These are phyloP conservation scores for Allomyces javanicus DNA, from an alignment of 192 early-diverging fungal species.

Conservation along the genomic window DNA sequence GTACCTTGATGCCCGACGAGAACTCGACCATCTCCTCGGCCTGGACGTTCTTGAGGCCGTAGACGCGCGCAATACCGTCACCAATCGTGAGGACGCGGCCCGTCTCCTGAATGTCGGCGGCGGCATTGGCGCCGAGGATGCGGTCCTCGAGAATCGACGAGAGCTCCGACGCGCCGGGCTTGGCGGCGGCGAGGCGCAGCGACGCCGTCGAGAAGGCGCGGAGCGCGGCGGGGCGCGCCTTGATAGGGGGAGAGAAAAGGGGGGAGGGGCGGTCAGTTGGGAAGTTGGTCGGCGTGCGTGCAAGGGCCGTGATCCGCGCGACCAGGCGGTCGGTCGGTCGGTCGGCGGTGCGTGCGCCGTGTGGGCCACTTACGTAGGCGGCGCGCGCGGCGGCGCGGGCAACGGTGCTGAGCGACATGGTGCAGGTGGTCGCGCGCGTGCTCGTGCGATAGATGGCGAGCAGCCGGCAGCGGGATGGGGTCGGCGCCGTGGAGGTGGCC, in stretches of 20 bases:
- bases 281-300: too few relatives aligned
- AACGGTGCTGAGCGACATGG: neutral
- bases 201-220: slow-evolving; percentile 24
- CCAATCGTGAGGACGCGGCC: slow-evolving; percentile 98
- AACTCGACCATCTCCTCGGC: slow-evolving; percentile 99
- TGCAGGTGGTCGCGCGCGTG: neutral
- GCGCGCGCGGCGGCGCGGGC: neutral
- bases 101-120: slow-evolving; percentile 88
- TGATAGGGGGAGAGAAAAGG: too few relatives aligned
- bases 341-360: too few relatives aligned
- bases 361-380: neutral
- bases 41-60: slow-evolving; percentile 93
- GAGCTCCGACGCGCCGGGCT: slow-evolving; percentile 73
- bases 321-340: too few relatives aligned
- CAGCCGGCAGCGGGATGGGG: too few relatives aligned
- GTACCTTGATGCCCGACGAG: slow-evolving; percentile 90
- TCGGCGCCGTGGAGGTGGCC: too few relatives aligned
- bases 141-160: slow-evolving; percentile 95
- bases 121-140: slow-evolving; percentile 66
- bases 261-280: too few relatives aligned
- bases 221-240: neutral
- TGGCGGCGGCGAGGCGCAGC: slow-evolving; percentile 20
- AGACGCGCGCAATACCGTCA: slow-evolving; percentile 99
- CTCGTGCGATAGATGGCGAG: too few relatives aligned
- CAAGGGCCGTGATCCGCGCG: too few relatives aligned